Base-by-base conservation (phyloP, 345 rosid genomes). In the Lenwebbia sp. region DNA sequence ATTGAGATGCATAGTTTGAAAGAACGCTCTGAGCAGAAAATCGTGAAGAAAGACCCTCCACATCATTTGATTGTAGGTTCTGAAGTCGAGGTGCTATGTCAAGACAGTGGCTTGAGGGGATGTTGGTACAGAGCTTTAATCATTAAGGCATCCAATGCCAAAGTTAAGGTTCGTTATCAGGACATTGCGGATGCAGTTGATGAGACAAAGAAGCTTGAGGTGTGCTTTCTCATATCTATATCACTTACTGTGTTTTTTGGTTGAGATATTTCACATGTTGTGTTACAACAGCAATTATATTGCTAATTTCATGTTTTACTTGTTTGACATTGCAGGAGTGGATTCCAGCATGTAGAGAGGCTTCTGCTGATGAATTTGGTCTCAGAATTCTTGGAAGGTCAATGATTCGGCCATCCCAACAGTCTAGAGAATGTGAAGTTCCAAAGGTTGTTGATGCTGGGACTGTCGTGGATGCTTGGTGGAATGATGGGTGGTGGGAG, bases 401-500 rank as follows among this genome's bases (percentile, higher is more conserved):
- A 83, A 86, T 88, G 52, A 88, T 95, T 75, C 95, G 97, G 17
- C 99, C 98, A 55, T 17, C 40, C 33, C 87, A 83, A 17, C 84
- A 85, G 58, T 83, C 53, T 23, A 40, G 57, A 22, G 57, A 86
- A 75, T 91, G 85, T 83, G 87, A 53, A 40, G 86, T 76, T 55
- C 82, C 86, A 30, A 86, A 84, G 54, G 84, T 57, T 6, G 50
- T 92, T 85, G 91, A 85, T 74, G 90, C 91, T 90, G 99, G 98
- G 60, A 84, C 91, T 78, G 85, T 94, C 86, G 96, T 96, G 86
- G 99, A 96, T 88, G 98, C 87, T n/a, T 95, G 98, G 98, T 87
- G 95, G 94, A 90, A 91, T 89, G 94, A 93, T 86, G 97, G 94
- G 17, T 96, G 98, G 98, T 94, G 95, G 94, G 99, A 96, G 91